Percentiles rank a stretch among this genome's conserved stretches.
phyloP scores from a whole-genome alignment of 2,329 filamentous ascomycete genomes.

The Fonsecaea multimorphosa region DNA sequence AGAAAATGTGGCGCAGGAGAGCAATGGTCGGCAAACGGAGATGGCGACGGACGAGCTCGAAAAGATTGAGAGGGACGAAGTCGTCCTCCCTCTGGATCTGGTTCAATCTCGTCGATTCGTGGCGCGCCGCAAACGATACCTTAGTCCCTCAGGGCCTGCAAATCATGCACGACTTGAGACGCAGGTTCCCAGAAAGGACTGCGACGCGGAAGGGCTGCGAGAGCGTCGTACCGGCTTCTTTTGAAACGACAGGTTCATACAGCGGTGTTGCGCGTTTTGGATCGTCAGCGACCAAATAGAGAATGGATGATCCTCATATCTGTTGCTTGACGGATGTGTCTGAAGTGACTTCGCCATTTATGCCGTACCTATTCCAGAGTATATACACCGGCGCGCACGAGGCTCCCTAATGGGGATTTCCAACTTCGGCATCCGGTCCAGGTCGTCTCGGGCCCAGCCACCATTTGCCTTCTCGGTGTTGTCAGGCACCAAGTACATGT shows the following conservation, averaged over 20 bases:
- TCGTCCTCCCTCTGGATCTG: constrained; percentile 8
- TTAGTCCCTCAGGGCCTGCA: not conserved
- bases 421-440: too few species aligned
- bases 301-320: not conserved
- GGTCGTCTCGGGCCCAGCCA: too few species aligned
- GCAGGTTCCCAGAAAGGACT: not conserved
- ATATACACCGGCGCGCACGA: not conserved
- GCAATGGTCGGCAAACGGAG: too few species aligned
- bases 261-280: constrained; percentile 9
- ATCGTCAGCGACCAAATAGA: not conserved
- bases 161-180: not conserved
- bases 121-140: constrained; percentile 1
- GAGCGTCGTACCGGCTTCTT: not conserved
- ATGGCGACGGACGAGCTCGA: not conserved
- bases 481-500: not conserved
- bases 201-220: not conserved
- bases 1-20: not conserved
- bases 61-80: not conserved
- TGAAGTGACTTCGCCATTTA: not conserved
- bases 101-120: constrained; percentile 8
- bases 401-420: too few species aligned
- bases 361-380: not conserved
- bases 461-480: not conserved
- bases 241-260: not conserved
- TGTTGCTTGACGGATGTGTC: not conserved